Evolutionary conservation across 2,329 filamentous ascomycete species (phyloP).

Genomic region (Claviceps sp.): DNA sequence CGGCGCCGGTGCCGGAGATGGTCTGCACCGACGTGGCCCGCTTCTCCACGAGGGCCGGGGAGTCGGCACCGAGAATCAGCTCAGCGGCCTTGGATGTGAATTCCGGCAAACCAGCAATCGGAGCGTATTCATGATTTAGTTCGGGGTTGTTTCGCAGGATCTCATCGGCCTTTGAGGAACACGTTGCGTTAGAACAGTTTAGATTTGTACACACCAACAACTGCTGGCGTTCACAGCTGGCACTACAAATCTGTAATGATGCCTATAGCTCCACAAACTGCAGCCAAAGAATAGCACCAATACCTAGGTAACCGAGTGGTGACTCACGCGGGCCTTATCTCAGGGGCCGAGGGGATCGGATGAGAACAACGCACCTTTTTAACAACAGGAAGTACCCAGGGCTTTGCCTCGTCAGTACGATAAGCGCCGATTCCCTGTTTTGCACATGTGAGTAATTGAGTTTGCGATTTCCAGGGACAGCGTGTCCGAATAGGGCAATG

Average conservation of each 20-base stretch:
- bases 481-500: too few relatives aligned
- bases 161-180: conserved; percentile 61
- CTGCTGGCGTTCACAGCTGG: neutral
- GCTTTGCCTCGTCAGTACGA: conserved; percentile 87
- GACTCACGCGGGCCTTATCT: neutral
- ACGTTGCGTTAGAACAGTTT: neutral
- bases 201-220: neutral
- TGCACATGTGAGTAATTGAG: neutral
- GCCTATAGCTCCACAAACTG: neutral
- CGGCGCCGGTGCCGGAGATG: conserved; percentile 91
- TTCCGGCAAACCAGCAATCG: conserved; percentile 74
- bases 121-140: conserved; percentile 95
- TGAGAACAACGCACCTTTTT: conserved; percentile 56
- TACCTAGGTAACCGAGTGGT: neutral
- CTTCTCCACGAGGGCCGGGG: conserved; percentile 72
- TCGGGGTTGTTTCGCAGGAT: conserved; percentile 77
- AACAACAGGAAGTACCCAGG: conserved; percentile 92
- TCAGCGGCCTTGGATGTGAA: conserved; percentile 88
- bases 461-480: too few relatives aligned
- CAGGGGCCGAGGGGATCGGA: neutral
- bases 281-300: neutral
- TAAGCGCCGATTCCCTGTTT: conserved; percentile 72
- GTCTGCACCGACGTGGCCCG: conserved; percentile 76
- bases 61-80: conserved; percentile 70
- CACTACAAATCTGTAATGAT: neutral